A percentile compares a stretch with the other conserved stretches of the same genome.
phyloP scores from a whole-genome alignment of 2,329 filamentous ascomycete species.

The Cercospora zeae-maydis region DNA sequence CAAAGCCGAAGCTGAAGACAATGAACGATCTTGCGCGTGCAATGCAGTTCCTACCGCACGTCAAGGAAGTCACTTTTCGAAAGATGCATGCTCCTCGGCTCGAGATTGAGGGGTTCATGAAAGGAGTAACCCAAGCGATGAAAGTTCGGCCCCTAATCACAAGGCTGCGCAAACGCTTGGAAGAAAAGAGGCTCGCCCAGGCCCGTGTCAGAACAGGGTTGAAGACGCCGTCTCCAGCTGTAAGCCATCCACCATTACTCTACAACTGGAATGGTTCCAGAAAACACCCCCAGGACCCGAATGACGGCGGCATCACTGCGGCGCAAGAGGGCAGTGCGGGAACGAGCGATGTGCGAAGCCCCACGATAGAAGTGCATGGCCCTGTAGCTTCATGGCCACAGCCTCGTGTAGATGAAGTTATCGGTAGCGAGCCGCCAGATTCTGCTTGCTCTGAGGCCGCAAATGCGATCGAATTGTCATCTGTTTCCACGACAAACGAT shows the following conservation, averaged over 20 bases:
- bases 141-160: conserved; percentile 7
- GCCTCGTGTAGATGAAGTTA: neutral
- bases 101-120: conserved; percentile 13
- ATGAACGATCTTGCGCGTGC: conserved; percentile 14
- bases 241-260: neutral
- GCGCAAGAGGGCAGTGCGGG: neutral
- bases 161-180: conserved; percentile 1
- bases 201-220: neutral
- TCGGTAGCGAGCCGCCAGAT: neutral
- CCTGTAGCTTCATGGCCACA: neutral
- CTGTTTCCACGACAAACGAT: neutral
- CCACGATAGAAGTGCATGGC: neutral
- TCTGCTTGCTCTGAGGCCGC: neutral
- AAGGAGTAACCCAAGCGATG: conserved; percentile 4
- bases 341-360: neutral
- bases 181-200: neutral
- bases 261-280: neutral
- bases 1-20: conserved; percentile 3
- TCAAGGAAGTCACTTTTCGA: conserved; percentile 10
- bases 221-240: neutral
- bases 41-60: conserved; percentile 14
- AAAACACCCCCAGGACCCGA: neutral
- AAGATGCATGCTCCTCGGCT: conserved; percentile 10
- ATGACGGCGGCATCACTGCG: neutral
- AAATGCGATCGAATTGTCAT: neutral